A percentile compares a stretch with the other conserved stretches of the same genome.
phyloP scores from a whole-genome alignment of 2,329 filamentous ascomycete species.

The Phyllosticta citribraziliensis region DNA sequence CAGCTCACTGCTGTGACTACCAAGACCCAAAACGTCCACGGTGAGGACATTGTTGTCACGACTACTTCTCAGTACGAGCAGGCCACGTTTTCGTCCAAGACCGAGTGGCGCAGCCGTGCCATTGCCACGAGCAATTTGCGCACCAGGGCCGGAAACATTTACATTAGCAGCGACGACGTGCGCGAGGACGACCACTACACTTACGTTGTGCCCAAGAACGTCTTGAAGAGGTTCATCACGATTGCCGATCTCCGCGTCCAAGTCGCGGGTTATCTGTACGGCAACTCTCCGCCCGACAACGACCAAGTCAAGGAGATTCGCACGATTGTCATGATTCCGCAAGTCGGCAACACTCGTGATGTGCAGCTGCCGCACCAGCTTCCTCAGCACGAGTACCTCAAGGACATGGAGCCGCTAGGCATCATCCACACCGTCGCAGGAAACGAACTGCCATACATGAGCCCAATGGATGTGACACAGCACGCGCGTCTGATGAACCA shows the following conservation, averaged over 20 bases:
- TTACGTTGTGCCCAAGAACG: slow-evolving; percentile 98
- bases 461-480: slow-evolving; percentile 84
- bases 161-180: slow-evolving; percentile 92
- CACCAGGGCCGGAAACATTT: slow-evolving; percentile 94
- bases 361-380: slow-evolving; percentile 84
- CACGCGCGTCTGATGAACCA: slow-evolving; percentile 82
- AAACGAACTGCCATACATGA: slow-evolving; percentile 95
- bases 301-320: slow-evolving; percentile 94
- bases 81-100: slow-evolving; percentile 96
- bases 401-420: slow-evolving; percentile 78
- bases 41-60: slow-evolving; percentile 95
- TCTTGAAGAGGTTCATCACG: slow-evolving; percentile 95
- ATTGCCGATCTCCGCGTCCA: slow-evolving; percentile 94
- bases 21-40: slow-evolving; percentile 93
- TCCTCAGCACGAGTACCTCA: slow-evolving; percentile 84
- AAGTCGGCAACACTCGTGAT: slow-evolving; percentile 86
- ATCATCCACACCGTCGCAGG: slow-evolving; percentile 93
- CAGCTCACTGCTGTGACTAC: slow-evolving; percentile 96
- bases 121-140: slow-evolving; percentile 94
- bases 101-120: slow-evolving; percentile 92
- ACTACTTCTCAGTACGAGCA: slow-evolving; percentile 98
- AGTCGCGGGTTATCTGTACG: slow-evolving; percentile 92
- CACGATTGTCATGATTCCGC: slow-evolving; percentile 94
- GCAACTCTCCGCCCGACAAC: slow-evolving; percentile 84
- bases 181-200: slow-evolving; percentile 80